A percentile compares a stretch with the other conserved stretches of the same genome.
Evolutionary conservation across 2,329 filamentous ascomycete species (phyloP).

Genomic region (Leptodontidium sp.): DNA sequence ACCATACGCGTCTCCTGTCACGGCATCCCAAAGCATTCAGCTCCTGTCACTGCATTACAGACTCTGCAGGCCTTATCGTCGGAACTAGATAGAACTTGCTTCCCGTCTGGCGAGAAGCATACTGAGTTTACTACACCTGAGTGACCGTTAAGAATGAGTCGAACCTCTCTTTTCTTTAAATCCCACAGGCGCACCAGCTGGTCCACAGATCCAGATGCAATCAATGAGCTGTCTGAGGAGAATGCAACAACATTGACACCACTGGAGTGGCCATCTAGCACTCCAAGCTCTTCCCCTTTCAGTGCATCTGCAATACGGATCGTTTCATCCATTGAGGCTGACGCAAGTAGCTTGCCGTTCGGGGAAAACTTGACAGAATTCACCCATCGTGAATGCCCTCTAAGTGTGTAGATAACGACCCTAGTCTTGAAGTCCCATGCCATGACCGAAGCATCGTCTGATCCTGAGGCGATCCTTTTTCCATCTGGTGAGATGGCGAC

Average conservation of each 20-base stretch:
- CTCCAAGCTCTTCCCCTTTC: neutral
- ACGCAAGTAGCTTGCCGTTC: neutral
- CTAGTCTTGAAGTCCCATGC: conserved; percentile 11
- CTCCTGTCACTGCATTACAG: neutral
- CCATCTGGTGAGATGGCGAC: conserved; percentile 30
- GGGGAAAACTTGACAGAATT: neutral
- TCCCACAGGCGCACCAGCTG: neutral
- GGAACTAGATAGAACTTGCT: neutral
- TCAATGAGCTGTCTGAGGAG: neutral
- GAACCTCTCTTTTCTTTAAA: neutral
- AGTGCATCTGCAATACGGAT: neutral
- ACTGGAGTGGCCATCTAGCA: neutral
- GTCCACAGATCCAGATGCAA: neutral
- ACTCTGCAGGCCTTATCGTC: neutral
- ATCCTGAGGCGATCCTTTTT: conserved; percentile 10
- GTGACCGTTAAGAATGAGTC: neutral
- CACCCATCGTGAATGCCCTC: neutral
- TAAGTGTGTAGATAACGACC: neutral
- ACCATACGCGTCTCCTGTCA: neutral
- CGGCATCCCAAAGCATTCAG: neutral
- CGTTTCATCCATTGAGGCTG: neutral
- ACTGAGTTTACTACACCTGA: neutral
- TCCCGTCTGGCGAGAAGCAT: neutral
- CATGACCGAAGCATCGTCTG: conserved; percentile 8
- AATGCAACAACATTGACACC: neutral